Evolutionary conservation across 1,284 basidiomycete genomes (phyloP), one percentile per base, ranked within the genome.

Genomic region (Waitea zeae): DNA sequence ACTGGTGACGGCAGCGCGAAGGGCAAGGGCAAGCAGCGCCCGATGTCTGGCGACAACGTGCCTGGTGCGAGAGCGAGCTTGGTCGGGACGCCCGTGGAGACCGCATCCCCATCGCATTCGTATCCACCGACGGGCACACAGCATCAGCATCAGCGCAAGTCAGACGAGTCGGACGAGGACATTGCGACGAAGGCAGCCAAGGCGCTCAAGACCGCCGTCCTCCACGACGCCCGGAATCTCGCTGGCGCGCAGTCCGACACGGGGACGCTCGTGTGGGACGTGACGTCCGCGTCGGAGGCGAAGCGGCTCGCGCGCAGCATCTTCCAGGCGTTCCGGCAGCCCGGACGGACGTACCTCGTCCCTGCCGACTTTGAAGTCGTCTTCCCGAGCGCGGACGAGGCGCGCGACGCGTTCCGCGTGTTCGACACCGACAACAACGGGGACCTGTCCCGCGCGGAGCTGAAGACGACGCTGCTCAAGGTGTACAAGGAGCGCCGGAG

Each of bases 391-490:
- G 50, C 57, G 4, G 62, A 59, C 33, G 63, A 65, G 13, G 74
- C 79, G 9, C 56, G 64, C 36, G 60, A 60, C 9, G 82, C 81
- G 2, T 86, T 86, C 60, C 64, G 66, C 31, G 67, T 84, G 20
- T 81, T 86, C 46, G 78, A 81, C 52, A 62, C 58, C 41, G 82
- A 86, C 49, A 64, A 70, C 45, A 82, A 86, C 42, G 79, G 78
- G 13, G 82, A 87, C 48, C 63, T 86, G 37, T 74, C 76, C n/a
- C 67, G 73, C 35, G 59, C 67, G 20, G 83, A 87, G 53, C 68
- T 87, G 49, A 86, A 84, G 55, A 62, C 67, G 30, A 67, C 65
- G 18, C 52, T 86, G 18, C 53, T 84, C 41, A 70, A 64, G 47
- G 62, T 77, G n/a, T 83, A 82, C 58, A 78, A 73, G 47, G 79